Evolutionary conservation across 1,284 basidiomycete genomes (phyloP), one percentile per base, ranked within the genome.

Genomic region (Heterobasidion irregulare): DNA sequence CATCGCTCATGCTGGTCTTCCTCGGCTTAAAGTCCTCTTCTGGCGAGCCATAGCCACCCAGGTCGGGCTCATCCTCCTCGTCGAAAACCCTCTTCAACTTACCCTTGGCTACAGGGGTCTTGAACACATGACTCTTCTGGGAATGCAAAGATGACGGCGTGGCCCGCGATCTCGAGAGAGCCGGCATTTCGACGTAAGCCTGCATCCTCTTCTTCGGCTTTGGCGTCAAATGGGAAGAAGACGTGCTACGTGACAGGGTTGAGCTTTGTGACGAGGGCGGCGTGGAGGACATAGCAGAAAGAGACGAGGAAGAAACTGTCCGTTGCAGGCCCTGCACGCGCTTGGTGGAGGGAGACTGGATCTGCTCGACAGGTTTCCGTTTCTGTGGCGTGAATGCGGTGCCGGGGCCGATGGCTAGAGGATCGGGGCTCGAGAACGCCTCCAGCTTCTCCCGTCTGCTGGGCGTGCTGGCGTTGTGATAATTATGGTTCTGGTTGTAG

Each of bases 141-240:
- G 50, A 68, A 33, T 65, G 69, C 41, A 70, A 69, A 19, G 72
- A 72, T 52, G 69, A 68, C 6, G 76, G 79, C 4, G 78, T 84
- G 55, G 72, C 67, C 71, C 75, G 82, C 58, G 64, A 67, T 56
- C 71, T 75, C 8, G 72, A 68, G 5, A 69, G 56, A 1, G 70
- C 56, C 48, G 86, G 84, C 35, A 89, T 69, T 43, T 78, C 75
- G 43, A 90, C 79, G 65, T 82, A 86, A 8, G 81, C 79, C 49
- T 71, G 59, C 57, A 79, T 66, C 56, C 74, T 78, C 54, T 74
- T 65, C 56, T 57, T 62, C 16, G 64, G 53, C 32, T 59, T 56
- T 53, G 59, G 48, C 35, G 53, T 47, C 38, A 52, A 53, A 38
- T 51, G 33, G 47, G 61, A 53, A 6, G 53, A 64, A 41, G 55